A percentile compares a stretch with the other conserved stretches of the same genome.
These are phyloP conservation scores for Fusarium buharicum DNA, from an alignment of 2,329 filamentous ascomycete species.

Conservation along the genomic window DNA sequence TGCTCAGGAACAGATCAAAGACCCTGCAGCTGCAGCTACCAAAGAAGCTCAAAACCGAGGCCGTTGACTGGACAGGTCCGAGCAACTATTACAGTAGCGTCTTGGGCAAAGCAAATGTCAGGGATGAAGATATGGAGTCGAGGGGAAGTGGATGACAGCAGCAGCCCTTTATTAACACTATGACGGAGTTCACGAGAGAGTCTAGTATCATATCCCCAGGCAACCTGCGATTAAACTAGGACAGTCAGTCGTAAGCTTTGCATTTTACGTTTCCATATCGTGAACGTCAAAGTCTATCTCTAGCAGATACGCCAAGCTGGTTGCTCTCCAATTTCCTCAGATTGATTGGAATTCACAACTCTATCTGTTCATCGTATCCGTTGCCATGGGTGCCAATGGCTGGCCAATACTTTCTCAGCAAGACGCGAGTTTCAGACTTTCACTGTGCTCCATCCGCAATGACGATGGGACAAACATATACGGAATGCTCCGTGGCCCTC, in stretches of 20 bases:
- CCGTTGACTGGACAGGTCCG: constrained; percentile 9
- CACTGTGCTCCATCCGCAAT: constrained; percentile 14
- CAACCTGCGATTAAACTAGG: constrained; percentile 27
- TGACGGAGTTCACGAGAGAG: background rate
- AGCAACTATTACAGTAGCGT: background rate
- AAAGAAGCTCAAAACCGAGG: constrained; percentile 5
- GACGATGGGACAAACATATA: constrained; percentile 11
- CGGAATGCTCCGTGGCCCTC: constrained; percentile 10
- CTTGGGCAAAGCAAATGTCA: constrained; percentile 11
- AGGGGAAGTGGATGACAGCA: constrained; percentile 1
- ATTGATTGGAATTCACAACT: constrained; percentile 40
- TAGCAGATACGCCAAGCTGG: constrained; percentile 3
- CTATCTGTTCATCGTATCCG: constrained; percentile 12
- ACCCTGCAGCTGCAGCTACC: constrained; percentile 8
- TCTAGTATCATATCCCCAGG: constrained; percentile 39
- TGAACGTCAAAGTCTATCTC: background rate
- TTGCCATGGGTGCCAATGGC: constrained; percentile 21
- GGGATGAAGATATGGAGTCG: constrained; percentile 20
- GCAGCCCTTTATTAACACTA: constrained; percentile 21
- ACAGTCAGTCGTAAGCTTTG: constrained; percentile 7
- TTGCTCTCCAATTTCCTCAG: constrained; percentile 38
- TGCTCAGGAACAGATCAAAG: constrained; percentile 3
- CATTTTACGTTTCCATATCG: background rate
- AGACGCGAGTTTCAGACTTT: constrained; percentile 30
- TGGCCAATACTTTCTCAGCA: background rate